phyloP scores from a whole-genome alignment of 2,329 filamentous ascomycete genomes.

The Cladophialophora carrionii region DNA sequence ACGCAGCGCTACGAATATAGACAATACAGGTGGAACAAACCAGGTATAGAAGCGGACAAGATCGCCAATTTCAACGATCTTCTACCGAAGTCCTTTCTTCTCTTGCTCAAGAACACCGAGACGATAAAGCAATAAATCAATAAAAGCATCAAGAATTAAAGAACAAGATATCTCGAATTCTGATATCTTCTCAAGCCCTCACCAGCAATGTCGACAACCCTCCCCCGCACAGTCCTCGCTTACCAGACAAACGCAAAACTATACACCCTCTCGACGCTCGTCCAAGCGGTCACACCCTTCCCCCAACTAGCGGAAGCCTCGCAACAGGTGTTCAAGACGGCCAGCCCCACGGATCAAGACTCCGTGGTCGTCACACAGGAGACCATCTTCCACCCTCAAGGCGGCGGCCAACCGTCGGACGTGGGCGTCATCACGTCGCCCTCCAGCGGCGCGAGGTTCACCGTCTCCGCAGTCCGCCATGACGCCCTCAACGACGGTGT shows the following conservation, averaged over 20 bases:
- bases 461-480: conserved; percentile 62
- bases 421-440: conserved; percentile 58
- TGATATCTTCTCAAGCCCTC: background rate
- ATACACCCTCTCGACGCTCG: conserved; percentile 27
- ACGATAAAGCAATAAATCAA: background rate
- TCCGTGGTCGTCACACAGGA: conserved; percentile 64
- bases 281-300: conserved; percentile 55
- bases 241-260: conserved; percentile 34
- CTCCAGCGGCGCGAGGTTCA: conserved; percentile 47
- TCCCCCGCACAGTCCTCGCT: conserved; percentile 24
- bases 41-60: background rate
- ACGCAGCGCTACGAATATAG: background rate
- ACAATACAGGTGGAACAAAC: background rate
- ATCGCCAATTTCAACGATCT: background rate
- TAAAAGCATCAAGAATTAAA: background rate
- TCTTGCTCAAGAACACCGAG: background rate
- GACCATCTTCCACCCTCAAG: conserved; percentile 77
- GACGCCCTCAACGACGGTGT: conserved; percentile 55
- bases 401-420: conserved; percentile 73
- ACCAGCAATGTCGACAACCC: conserved; percentile 23
- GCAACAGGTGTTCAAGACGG: conserved; percentile 62
- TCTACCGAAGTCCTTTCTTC: too few relatives aligned
- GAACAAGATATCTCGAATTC: background rate
- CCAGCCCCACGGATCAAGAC: conserved; percentile 48
- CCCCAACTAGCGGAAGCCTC: conserved; percentile 56